Base-by-base conservation (phyloP, 2,329 filamentous ascomycete species). In the Fusarium floridanum region DNA sequence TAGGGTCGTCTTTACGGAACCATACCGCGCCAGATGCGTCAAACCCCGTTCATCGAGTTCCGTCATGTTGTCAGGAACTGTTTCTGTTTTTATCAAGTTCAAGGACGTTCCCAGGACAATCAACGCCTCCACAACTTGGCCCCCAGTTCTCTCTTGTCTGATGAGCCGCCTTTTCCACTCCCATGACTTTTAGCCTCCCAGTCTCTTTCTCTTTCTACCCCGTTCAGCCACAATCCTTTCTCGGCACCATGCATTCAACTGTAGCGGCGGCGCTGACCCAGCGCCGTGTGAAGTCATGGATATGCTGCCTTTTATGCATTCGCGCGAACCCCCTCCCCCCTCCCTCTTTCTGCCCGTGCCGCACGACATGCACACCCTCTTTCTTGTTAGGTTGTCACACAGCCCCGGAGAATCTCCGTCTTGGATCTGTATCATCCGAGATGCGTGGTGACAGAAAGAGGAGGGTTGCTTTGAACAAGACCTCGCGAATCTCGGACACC, bases 371-470 rank as follows among this genome's bases (percentile, higher is more conserved):
- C 71, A 72, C 68, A 68, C 39, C 43, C 27, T 56, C 64, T 43
- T 43, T 24, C 50, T 57, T 53, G 12, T 39, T 39, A 12, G 53
- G 50, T 56, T n/a, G 27, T 34, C 50, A 53, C 55, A 20, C n/a
- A 64, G 65, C 63, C 55, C 71, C 71, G 59, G 73, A 56, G 65
- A 74, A 57, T 73, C 63, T 74, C 75, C 71, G 68, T 69, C 50
- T 43, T 50, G 37, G 59, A 61, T 61, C 59, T 57, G 50, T 64
- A 62, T 64, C 45, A 37, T 29, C 59, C 62, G 55, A 55, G 61
- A 53, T 55, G 34, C 17, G 14, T 39, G 45, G 45, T 48, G 45
- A 48, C 45, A 48, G 45, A 48, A 48, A 27, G 39, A 45, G 60
- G 20, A 36, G 60, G 60, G 41, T 36, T 48, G 43, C 20, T 48